Base-by-base conservation (phyloP, 108 stramenopile genomes). In the Skeletonema menzelii region DNA sequence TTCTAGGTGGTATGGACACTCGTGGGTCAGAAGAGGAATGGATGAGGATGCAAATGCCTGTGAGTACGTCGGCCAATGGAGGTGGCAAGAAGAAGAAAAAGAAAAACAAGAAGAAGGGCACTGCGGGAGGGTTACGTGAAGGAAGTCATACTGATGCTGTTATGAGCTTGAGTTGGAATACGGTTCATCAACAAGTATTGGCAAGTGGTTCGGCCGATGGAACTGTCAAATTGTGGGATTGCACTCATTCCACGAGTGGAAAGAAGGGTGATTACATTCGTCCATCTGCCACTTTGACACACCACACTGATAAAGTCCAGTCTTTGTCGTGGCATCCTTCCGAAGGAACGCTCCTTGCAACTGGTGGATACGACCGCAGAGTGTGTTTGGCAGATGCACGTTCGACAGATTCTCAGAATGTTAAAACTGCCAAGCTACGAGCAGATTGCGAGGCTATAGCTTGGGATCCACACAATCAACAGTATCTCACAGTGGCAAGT, bases 91-190 rank as follows among this genome's bases (percentile, higher is more conserved):
- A 82, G 40, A 88, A 87, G 42, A 93, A 84, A 67, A 84, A 82
- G 57, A 76, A 85, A 19, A 88, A 86, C 38, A 83, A 81, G 37
- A 87, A 88, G 79, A 61, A 65, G 38, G 70, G 71, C 31, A n/a
- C 55, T 19, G 44, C 55, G 28, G 7, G 53, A 13, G 88, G 79
- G 24, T 80, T 96, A 53, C 69, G 82, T 37, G 78, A 86, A 8
- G 98, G 95, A 12, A 93, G 90, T 69, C 98, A 99, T 76, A 96
- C 90, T 5, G 98, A 97, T 75, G 98, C 98, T 15, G 97, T 99
- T 20, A 97, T 99, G 95, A 81, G 92, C 13, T 79, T 99, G 56
- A 89, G 90, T 46, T 99, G 99, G 99, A 98, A 98, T 82, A 73
- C 84, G 34, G 82, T 95, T 47, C 97, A 98, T 76, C 82, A 91